Evolutionary conservation across 2,329 filamentous ascomycete genomes (phyloP), one percentile per base, ranked within the genome.

Genomic region (Ophiostoma piceae): DNA sequence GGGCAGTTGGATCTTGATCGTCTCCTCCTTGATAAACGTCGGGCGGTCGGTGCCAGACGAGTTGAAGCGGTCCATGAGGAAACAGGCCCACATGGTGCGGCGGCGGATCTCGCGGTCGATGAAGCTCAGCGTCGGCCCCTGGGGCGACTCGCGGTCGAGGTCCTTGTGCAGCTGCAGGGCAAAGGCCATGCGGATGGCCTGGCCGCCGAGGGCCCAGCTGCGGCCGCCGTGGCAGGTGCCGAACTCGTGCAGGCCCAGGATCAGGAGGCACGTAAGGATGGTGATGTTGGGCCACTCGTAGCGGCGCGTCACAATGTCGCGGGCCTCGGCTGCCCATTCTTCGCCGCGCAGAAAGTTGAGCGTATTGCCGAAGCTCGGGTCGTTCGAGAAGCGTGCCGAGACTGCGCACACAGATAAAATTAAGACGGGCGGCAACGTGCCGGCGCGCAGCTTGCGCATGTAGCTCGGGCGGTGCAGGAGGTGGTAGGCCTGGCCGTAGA

Each of bases 211-310:
- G 71, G 96, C 92, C 95, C 95, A 99, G 77, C 94, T 97, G 74
- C 94, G 87, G 16, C 94, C 94, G 70, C 95, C 95, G 77, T 98
- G 94, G 77, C 95, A 98, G 14, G 94, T 98, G 69, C 95, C 95
- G 75, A 98, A 98, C 76, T 97, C 94, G 77, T 99, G 94, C 51
- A 99, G 83, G 2, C 93, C 94, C 19, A 98, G 84, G 22, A 98
- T 87, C 9, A 98, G 79, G 72, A 97, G 90, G 66, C 94, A 95
- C 5, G 94, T 97, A 65, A 99, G 80, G 60, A 97, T 96, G 2
- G 94, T 98, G 73, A 98, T 95, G 77, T 97, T 98, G 0, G 95
- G 94, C 81, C 92, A 92, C 76, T 98, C 95, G 75, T 96, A 97
- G 74, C 93, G 87, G 76, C 89, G 91, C 60, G 92, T 86, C 29